phyloP scores from a whole-genome alignment of 2,329 filamentous ascomycete species.

The Achaetomium macrosporum region DNA sequence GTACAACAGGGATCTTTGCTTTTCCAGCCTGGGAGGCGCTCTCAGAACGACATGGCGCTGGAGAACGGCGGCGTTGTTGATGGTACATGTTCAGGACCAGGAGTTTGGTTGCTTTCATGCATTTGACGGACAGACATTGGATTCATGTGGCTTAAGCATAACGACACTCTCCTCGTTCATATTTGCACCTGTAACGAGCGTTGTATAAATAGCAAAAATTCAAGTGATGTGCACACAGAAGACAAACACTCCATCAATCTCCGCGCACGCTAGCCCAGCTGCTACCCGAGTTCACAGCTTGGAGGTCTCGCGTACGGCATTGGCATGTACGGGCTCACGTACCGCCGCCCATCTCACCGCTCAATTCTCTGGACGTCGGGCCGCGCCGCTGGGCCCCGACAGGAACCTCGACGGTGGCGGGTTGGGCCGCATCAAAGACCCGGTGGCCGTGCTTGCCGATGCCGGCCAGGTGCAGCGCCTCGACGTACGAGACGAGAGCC shows the following conservation, averaged over 20 bases:
- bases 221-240: background rate
- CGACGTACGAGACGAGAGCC: conserved; percentile 38
- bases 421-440: conserved; percentile 8
- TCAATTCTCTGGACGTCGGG: conserved; percentile 48
- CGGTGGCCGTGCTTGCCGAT: background rate
- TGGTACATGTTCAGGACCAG: background rate
- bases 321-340: conserved; percentile 31
- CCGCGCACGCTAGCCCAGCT: background rate
- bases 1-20: background rate
- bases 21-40: background rate
- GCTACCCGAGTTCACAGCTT: conserved; percentile 4
- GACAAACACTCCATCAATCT: background rate
- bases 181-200: background rate
- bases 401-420: conserved; percentile 20
- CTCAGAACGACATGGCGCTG: background rate
- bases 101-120: background rate
- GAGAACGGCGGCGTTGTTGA: background rate
- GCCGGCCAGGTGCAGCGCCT: conserved; percentile 3
- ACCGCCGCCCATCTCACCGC: conserved; percentile 59
- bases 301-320: background rate
- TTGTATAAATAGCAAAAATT: background rate
- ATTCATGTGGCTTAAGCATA: background rate
- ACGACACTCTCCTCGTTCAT: conserved; percentile 4
- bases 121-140: background rate
- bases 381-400: conserved; percentile 35